Conservation (phyloP, 371 early-diverging fungal genomes). For the Circinella umbellata region DNA sequence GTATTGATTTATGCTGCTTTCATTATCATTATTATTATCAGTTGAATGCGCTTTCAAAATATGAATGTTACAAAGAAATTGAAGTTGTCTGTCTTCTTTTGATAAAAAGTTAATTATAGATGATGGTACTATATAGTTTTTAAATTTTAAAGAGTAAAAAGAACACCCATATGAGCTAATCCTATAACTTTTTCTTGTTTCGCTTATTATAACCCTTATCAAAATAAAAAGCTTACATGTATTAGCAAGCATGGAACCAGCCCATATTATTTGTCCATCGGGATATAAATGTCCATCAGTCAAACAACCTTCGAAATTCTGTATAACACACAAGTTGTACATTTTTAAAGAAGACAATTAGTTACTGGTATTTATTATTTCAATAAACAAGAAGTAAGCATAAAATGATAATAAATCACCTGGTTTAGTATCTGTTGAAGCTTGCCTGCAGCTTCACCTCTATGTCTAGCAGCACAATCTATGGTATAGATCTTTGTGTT, state of each 20-base stretch:
- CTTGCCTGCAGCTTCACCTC: slow-evolving; percentile 31
- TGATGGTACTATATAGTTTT: too few species aligned
- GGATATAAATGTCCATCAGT: neutral
- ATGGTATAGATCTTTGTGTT: slow-evolving; percentile 14
- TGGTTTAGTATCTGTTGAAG: slow-evolving; percentile 26
- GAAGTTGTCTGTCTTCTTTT: slow-evolving; percentile 9
- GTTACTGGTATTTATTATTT: too few species aligned
- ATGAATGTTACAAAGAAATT: slow-evolving; percentile 5
- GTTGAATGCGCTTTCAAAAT: neutral
- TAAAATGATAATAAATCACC: slow-evolving; percentile 8
- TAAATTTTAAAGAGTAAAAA: too few species aligned
- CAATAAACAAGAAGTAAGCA: neutral
- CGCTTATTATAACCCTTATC: too few species aligned
- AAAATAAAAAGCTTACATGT: too few species aligned
- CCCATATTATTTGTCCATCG: slow-evolving; percentile 1
- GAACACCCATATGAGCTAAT: too few species aligned
- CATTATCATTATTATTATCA: neutral
- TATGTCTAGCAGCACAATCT: slow-evolving; percentile 20
- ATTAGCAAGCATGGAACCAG: slow-evolving; percentile 10
- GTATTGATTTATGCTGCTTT: too few species aligned
- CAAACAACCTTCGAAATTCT: slow-evolving; percentile 29
- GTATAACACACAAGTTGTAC: too few species aligned
- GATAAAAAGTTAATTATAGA: neutral
- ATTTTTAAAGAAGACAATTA: too few species aligned
- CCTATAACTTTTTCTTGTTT: too few species aligned